These are phyloP conservation scores for Blumeriella jaapii DNA, from an alignment of 2,329 filamentous ascomycete species.

Conservation along the genomic window DNA sequence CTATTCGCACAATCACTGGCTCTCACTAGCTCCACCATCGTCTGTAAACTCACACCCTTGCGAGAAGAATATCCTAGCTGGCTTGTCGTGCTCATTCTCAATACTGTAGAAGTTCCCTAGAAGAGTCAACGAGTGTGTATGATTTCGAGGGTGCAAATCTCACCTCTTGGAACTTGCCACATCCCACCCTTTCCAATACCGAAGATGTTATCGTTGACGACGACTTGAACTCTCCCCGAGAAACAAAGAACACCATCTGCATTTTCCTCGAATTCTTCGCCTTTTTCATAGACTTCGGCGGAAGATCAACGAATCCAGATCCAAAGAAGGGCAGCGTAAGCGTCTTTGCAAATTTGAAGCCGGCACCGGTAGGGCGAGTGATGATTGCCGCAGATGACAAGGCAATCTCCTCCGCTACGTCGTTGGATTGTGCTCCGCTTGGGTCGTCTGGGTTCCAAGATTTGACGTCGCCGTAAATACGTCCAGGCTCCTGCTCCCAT, in stretches of 20 bases:
- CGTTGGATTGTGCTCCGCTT: slow-evolving; percentile 40
- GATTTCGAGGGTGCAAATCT: slow-evolving; percentile 26
- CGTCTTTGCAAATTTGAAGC: slow-evolving; percentile 83
- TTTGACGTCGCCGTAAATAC: slow-evolving; percentile 50
- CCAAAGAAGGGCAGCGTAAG: slow-evolving; percentile 78
- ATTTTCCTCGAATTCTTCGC: slow-evolving; percentile 89
- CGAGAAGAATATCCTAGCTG: slow-evolving; percentile 79
- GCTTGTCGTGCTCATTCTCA: slow-evolving; percentile 60
- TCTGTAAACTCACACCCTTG: slow-evolving; percentile 58
- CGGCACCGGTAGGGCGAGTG: slow-evolving; percentile 48
- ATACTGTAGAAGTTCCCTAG: slow-evolving; percentile 91
- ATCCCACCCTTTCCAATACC: slow-evolving; percentile 78
- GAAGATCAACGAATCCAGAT: slow-evolving; percentile 79
- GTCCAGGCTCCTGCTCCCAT: slow-evolving; percentile 60
- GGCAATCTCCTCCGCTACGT: slow-evolving; percentile 44
- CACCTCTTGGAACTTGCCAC: slow-evolving; percentile 92
- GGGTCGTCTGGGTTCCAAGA: slow-evolving; percentile 52
- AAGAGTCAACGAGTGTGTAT: slow-evolving; percentile 9
- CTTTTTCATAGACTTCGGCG: slow-evolving; percentile 71
- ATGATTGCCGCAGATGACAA: slow-evolving; percentile 39
- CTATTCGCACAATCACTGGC: slow-evolving; percentile 2
- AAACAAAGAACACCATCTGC: slow-evolving; percentile 97
- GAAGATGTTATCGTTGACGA: slow-evolving; percentile 64
- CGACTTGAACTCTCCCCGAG: slow-evolving; percentile 69
- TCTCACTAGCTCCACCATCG: slow-evolving; percentile 5